Evolutionary conservation across 169 alveolate species (phyloP).

Genomic region (Neospora caninum): DNA sequence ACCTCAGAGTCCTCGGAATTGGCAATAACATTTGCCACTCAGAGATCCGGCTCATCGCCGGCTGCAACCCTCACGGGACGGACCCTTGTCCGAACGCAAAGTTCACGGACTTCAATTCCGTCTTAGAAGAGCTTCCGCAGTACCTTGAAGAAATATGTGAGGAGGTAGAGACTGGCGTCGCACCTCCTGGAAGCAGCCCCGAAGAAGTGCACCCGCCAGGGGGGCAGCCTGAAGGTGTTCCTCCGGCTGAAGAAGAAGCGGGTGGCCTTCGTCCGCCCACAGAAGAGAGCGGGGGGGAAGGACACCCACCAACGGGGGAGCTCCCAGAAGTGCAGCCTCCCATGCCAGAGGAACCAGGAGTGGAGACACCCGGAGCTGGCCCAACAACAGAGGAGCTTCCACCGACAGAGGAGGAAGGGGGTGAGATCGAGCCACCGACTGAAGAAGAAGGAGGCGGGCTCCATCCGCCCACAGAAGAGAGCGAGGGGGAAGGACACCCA

Average conservation of each 20-base stretch:
- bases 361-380: neutral
- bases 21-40: neutral
- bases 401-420: neutral
- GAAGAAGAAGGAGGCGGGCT: neutral
- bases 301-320: constrained; percentile 2
- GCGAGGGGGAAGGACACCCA: neutral
- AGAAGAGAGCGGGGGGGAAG: neutral
- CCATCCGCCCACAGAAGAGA: neutral
- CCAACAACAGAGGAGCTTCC: constrained; percentile 6
- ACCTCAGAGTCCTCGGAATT: constrained; percentile 1
- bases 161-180: neutral
- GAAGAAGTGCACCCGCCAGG: neutral
- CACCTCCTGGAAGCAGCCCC: neutral
- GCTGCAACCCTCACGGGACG: neutral
- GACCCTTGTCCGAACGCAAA: neutral
- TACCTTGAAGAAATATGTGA: constrained; percentile 29
- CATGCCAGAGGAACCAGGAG: neutral
- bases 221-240: neutral
- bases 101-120: constrained; percentile 14
- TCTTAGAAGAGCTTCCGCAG: neutral
- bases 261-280: neutral
- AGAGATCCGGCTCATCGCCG: constrained; percentile 12
- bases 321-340: neutral
- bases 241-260: constrained; percentile 6
- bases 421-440: neutral